These are phyloP conservation scores for Boletellus emodensis DNA, from an alignment of 768 basidiomycete genomes.

Conservation along the genomic window DNA sequence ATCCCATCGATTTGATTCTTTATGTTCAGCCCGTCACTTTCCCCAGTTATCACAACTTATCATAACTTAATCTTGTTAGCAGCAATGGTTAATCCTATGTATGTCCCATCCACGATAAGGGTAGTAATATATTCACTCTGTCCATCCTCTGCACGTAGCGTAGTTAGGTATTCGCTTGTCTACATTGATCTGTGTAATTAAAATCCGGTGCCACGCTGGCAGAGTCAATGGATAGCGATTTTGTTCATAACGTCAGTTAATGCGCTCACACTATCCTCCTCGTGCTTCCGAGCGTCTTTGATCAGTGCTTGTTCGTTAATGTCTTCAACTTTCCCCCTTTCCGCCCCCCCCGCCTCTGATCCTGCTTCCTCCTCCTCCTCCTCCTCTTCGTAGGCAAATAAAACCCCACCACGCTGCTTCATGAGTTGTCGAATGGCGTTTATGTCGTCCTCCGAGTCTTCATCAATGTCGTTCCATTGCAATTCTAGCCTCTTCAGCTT, in stretches of 20 bases:
- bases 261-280: slow-evolving; percentile 42
- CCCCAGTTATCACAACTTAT: no score
- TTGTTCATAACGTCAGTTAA: slow-evolving; percentile 68
- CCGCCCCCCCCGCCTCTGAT: slow-evolving; percentile 37
- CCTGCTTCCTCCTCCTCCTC: slow-evolving; percentile 69
- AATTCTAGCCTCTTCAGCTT: slow-evolving; percentile 70
- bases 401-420: slow-evolving; percentile 62
- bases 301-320: slow-evolving; percentile 19
- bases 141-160: no score
- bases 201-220: slow-evolving; percentile 1
- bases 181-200: background rate
- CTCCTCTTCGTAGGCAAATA: slow-evolving; percentile 74
- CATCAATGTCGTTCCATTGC: slow-evolving; percentile 88
- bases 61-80: background rate
- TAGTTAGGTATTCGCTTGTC: slow-evolving; percentile 5
- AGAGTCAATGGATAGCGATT: slow-evolving; percentile 42
- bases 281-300: slow-evolving; percentile 25
- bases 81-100: no score
- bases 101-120: background rate
- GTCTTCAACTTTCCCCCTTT: slow-evolving; percentile 28
- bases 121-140: background rate
- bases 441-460: slow-evolving; percentile 58
- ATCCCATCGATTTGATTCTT: background rate
- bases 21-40: background rate
- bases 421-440: slow-evolving; percentile 51